Evolutionary conservation across 2,329 filamentous ascomycete genomes (phyloP).

Genomic region (Pseudopithomyces chartarum): DNA sequence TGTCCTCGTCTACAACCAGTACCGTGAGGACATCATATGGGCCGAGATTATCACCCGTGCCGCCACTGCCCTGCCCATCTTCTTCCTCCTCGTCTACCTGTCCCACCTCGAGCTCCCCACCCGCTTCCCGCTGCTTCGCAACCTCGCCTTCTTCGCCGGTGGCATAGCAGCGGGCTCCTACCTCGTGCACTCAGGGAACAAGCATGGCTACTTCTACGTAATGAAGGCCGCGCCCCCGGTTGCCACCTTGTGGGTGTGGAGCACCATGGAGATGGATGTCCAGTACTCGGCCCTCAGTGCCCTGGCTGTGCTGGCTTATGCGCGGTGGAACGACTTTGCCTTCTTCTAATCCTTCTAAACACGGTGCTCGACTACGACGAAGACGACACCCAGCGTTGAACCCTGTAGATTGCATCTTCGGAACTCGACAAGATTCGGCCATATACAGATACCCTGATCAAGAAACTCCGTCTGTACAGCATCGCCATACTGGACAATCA

Average conservation of each 20-base stretch:
- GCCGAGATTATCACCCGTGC: conserved; percentile 58
- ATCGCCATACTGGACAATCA: too few relatives aligned
- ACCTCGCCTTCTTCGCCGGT: conserved; percentile 65
- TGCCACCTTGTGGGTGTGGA: conserved; percentile 92
- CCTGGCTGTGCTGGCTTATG: conserved; percentile 56
- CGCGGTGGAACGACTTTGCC: conserved; percentile 61
- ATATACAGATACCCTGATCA: too few relatives aligned
- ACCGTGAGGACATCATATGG: conserved; percentile 70
- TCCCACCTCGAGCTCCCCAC: conserved; percentile 47
- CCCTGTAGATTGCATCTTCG: too few relatives aligned
- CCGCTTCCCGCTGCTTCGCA: conserved; percentile 51
- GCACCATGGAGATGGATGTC: conserved; percentile 83
- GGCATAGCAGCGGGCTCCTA: conserved; percentile 73
- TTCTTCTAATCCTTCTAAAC: conserved; percentile 41
- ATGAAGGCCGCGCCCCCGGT: conserved; percentile 92
- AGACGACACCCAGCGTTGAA: too few relatives aligned
- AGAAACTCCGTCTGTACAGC: too few relatives aligned
- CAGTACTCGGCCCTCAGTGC: conserved; percentile 65
- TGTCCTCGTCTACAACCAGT: conserved; percentile 79
- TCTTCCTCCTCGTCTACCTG: conserved; percentile 52
- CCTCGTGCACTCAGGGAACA: conserved; percentile 81
- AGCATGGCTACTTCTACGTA: conserved; percentile 78
- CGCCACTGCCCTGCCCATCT: conserved; percentile 49
- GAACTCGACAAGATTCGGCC: too few relatives aligned
- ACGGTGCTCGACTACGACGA: too few relatives aligned